Percentiles rank a stretch among this genome's conserved stretches.
Evolutionary conservation across 2,329 filamentous ascomycete species (phyloP).

Genomic region (Ophiostoma ulmi): DNA sequence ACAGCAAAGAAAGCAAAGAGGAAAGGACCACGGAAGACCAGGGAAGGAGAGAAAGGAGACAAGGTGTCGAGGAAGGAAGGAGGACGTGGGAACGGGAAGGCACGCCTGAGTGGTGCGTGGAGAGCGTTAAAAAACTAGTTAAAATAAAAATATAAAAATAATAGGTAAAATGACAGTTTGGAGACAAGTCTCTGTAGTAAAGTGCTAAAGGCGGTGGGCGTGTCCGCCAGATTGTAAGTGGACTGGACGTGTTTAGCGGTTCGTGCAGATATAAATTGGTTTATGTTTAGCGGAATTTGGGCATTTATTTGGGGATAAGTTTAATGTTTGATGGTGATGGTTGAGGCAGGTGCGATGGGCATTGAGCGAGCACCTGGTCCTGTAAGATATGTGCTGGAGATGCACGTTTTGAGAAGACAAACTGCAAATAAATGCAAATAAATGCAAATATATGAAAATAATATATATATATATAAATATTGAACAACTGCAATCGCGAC

Average conservation of each 20-base stretch:
- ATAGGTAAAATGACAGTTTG: constrained; percentile 24
- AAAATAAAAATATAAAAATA: constrained; percentile 25
- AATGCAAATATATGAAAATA: too few species aligned
- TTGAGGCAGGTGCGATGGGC: not conserved
- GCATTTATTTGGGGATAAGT: not conserved
- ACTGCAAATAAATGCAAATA: too few species aligned
- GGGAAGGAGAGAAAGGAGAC: constrained; percentile 18
- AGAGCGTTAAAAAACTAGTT: constrained; percentile 26
- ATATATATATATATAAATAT: too few species aligned
- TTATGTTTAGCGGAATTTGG: not conserved
- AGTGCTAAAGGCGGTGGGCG: constrained; percentile 1
- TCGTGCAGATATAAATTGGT: not conserved
- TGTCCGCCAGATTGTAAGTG: not conserved
- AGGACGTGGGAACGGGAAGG: constrained; percentile 14
- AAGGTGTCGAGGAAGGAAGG: constrained; percentile 21
- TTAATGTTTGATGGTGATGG: too few species aligned
- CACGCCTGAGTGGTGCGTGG: constrained; percentile 19
- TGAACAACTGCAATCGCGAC: too few species aligned
- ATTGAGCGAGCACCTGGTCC: too few species aligned
- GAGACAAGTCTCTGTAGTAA: not conserved
- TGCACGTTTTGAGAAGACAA: not conserved
- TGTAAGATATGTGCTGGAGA: not conserved
- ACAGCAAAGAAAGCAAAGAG: constrained; percentile 1
- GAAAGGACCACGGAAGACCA: constrained; percentile 10
- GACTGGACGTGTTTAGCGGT: not conserved